Evolutionary conservation across 805 yeast genomes (phyloP).

Genomic region (Cyberlindnera galapagoensis): DNA sequence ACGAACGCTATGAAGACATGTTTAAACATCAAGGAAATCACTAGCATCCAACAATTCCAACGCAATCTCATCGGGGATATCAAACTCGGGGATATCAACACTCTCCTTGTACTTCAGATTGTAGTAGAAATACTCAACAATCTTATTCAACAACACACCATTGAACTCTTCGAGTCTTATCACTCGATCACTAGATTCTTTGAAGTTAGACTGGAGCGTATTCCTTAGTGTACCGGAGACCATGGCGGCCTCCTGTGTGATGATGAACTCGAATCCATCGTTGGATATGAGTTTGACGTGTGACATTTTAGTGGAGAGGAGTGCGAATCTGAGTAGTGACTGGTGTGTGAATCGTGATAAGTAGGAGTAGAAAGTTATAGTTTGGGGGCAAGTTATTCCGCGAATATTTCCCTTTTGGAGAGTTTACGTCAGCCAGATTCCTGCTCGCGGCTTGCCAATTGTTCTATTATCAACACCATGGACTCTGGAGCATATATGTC

Average conservation of each 20-base stretch:
- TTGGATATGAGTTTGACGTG: constrained; percentile 63
- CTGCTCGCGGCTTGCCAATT: too few species aligned
- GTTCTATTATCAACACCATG: too few species aligned
- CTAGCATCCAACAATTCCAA: constrained; percentile 89
- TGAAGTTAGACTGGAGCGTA: constrained; percentile 50
- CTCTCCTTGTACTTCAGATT: constrained; percentile 55
- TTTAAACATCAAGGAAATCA: constrained; percentile 67
- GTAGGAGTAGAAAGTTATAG: too few species aligned
- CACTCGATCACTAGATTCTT: constrained; percentile 50
- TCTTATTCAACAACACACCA: constrained; percentile 64
- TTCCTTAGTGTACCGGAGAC: constrained; percentile 59
- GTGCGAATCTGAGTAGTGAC: too few species aligned
- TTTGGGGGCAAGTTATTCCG: too few species aligned
- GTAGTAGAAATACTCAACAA: constrained; percentile 80
- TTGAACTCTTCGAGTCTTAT: constrained; percentile 60
- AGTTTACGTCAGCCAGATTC: too few species aligned
- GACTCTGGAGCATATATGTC: too few species aligned
- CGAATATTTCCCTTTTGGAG: too few species aligned
- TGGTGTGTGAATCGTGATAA: too few species aligned
- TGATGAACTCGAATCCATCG: constrained; percentile 57
- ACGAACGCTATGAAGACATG: not conserved
- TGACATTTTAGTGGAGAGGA: too few species aligned
- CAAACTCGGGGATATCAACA: constrained; percentile 73
- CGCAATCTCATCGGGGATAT: constrained; percentile 91
- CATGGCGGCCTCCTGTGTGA: constrained; percentile 69